These are phyloP conservation scores for Plasmodium gaboni DNA, from an alignment of 169 alveolate genomes.

Conservation along the genomic window DNA sequence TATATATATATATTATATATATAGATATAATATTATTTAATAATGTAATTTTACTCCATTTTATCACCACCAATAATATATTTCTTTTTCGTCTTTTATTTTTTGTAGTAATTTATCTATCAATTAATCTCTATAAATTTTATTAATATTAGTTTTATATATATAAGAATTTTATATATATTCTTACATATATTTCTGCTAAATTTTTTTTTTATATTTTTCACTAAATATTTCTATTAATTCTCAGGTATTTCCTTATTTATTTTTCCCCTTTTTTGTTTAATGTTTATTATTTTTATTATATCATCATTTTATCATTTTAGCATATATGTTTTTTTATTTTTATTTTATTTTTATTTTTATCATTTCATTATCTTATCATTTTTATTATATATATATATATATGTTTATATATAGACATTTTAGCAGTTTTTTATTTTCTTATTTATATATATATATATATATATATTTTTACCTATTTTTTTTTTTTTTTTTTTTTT, in stretches of 20 bases:
- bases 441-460: no score
- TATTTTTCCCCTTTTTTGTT: neutral
- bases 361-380: conserved; percentile 2
- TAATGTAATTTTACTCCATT: no score
- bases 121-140: no score
- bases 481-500: conserved; percentile 21
- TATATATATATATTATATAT: no score
- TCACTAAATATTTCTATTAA: neutral
- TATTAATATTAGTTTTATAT: no score
- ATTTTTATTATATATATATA: conserved; percentile 2
- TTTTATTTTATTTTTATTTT: conserved; percentile 3
- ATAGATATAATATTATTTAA: no score
- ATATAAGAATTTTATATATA: neutral
- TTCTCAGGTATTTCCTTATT: neutral
- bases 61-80: no score
- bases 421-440: no score
- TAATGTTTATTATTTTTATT: neutral
- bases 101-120: no score
- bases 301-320: neutral
- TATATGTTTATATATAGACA: no score
- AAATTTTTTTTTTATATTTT: neutral
- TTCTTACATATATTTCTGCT: neutral
- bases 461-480: neutral
- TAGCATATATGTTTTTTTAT: neutral
- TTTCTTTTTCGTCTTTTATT: no score